Base-by-base conservation (phyloP, 2,329 filamentous ascomycete species). In the Fusarium sp. region DNA sequence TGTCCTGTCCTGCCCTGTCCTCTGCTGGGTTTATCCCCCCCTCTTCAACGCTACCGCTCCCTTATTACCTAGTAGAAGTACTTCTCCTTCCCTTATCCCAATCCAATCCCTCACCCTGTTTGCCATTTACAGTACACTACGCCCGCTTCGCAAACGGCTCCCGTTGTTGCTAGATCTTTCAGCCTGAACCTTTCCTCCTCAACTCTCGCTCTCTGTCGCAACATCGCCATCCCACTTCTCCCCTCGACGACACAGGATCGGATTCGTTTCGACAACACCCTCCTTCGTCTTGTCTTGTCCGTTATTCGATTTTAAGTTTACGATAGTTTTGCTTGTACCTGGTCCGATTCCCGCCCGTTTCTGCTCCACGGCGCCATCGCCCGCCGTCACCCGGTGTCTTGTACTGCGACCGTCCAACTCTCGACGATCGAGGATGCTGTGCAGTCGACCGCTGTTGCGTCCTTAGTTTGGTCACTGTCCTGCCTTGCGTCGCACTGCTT, bases 401-500 rank as follows among this genome's bases (percentile, higher is more conserved):
- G 43, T 46, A 41, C 57, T 57, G 48, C 55, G 62, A 44, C 37
- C 54, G 53, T 38, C 37, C 57, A 52, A 56, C 31, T 54, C 26
- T 58, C 47, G 41, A 69, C 39, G 48, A 55, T 63, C 61, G 68
- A 71, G 65, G 68, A 71, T 71, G 69, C 69, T 71, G 54, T 50
- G 49, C 55, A 65, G 61, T 50, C 65, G 47, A 54, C 68, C 31
- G 43, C 57, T 63, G 47, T 65, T 66, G 46, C 54, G 57, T 63
- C 64, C 57, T 59, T 71, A 64, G 67, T 68, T 57, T 63, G 55
- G 57, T 60, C 54, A 68, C 60, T 38, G 57, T 53, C 49, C 44
- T 55, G 56, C 49, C 53, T 41, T 50, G 41, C 44, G 47, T 52
- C 44, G 57, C 42, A 65, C 33, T 49, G 23, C 38, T 29, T 43